Evolutionary conservation across 306 rosid genomes (phyloP).

Genomic region (Styphnolobium japonicum): DNA sequence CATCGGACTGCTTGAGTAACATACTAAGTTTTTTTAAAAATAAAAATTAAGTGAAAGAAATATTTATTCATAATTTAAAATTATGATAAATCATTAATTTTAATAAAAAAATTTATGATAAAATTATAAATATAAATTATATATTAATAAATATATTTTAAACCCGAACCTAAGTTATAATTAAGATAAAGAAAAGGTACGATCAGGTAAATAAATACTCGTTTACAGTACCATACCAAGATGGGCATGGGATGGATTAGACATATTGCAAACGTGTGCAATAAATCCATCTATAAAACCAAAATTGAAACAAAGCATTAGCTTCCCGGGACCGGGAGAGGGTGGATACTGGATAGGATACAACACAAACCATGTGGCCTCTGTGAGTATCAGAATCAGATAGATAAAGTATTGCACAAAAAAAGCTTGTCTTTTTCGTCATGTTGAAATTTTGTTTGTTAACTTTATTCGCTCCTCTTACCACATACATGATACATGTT

Average conservation of each 20-base stretch:
- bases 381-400: background rate
- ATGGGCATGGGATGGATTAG: background rate
- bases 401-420: background rate
- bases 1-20: background rate
- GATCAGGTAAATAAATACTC: too few relatives aligned
- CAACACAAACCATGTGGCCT: background rate
- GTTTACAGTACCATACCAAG: too few relatives aligned
- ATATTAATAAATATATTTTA: too few relatives aligned
- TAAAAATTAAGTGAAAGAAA: too few relatives aligned
- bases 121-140: too few relatives aligned
- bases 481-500: background rate
- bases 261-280: background rate
- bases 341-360: background rate
- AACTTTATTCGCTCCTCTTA: background rate
- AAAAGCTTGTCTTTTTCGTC: background rate
- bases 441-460: background rate
- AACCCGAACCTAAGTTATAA: too few relatives aligned
- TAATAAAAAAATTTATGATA: too few relatives aligned
- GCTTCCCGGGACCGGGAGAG: background rate
- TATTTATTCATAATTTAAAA: too few relatives aligned
- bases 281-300: background rate
- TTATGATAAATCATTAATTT: too few relatives aligned
- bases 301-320: background rate
- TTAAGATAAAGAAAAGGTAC: too few relatives aligned
- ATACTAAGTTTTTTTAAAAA: too few relatives aligned